phyloP scores from a whole-genome alignment of 176 grass and related monocot genomes.

The Carex scoparia region DNA sequence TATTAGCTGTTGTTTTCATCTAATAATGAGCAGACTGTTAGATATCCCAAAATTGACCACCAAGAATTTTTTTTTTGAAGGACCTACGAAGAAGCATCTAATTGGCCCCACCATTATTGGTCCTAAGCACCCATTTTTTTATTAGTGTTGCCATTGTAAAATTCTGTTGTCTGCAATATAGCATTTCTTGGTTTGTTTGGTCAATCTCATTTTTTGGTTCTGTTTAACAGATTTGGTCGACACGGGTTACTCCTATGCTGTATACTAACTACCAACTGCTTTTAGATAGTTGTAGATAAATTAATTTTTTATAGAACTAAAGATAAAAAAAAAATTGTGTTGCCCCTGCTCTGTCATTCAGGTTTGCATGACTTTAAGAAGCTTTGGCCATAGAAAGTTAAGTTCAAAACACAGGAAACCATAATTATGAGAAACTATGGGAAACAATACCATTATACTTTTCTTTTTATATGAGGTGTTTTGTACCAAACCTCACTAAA shows the following conservation, averaged over 20 bases:
- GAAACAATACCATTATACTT: not conserved
- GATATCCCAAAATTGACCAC: conserved; percentile 7
- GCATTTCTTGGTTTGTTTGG: not conserved
- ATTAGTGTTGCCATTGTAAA: conserved; percentile 13
- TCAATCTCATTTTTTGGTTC: conserved; percentile 16
- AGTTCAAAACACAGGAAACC: not conserved
- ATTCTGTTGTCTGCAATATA: not conserved
- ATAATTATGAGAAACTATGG: not conserved
- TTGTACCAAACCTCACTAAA: too few relatives aligned
- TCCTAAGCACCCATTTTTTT: not conserved
- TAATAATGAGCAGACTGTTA: not conserved
- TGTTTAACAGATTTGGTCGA: not conserved
- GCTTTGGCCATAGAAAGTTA: not conserved
- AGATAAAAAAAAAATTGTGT: not conserved
- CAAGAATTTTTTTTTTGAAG: conserved; percentile 2
- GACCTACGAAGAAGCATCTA: not conserved
- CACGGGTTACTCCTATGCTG: not conserved
- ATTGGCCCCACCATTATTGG: not conserved
- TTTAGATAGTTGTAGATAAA: not conserved
- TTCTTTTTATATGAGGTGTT: not conserved
- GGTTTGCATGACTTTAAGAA: not conserved
- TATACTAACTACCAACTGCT: not conserved
- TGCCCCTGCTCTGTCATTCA: not conserved
- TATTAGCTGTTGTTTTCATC: conserved; percentile 24
- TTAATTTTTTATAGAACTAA: not conserved